Evolutionary conservation across 1,284 basidiomycete species (phyloP).

Genomic region (Fomitopsis palustris): DNA sequence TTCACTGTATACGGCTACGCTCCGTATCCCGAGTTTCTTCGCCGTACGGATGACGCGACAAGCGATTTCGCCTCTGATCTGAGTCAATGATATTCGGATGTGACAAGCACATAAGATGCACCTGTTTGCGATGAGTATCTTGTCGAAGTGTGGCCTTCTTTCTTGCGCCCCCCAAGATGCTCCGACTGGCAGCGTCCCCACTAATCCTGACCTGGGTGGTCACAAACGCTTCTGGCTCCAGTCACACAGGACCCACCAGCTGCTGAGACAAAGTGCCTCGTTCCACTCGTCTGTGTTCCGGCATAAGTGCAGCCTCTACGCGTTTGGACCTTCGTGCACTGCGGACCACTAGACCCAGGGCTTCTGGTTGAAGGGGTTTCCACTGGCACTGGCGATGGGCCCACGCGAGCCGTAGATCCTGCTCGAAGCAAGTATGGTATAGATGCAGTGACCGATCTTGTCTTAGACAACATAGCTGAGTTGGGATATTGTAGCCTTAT

Average conservation of each 20-base stretch:
- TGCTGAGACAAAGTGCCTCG: background rate
- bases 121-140: slow-evolving; percentile 86
- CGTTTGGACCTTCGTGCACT: background rate
- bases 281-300: too few species aligned
- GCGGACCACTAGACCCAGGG: background rate
- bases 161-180: background rate
- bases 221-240: background rate
- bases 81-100: background rate
- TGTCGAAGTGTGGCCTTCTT: slow-evolving; percentile 64
- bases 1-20: slow-evolving; percentile 88
- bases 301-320: too few species aligned
- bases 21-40: slow-evolving; percentile 83
- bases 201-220: background rate
- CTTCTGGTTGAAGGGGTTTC: background rate
- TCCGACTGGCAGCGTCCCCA: background rate
- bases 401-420: background rate
- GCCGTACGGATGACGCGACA: slow-evolving; percentile 90
- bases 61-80: slow-evolving; percentile 84
- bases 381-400: background rate
- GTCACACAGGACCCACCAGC: background rate
- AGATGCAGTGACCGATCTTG: background rate
- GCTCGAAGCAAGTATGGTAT: background rate
- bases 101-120: slow-evolving; percentile 22
- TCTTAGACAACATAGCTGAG: background rate
- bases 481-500: background rate